phyloP scores from a whole-genome alignment of 2,329 filamentous ascomycete genomes.

The Sarocladium kiliense region DNA sequence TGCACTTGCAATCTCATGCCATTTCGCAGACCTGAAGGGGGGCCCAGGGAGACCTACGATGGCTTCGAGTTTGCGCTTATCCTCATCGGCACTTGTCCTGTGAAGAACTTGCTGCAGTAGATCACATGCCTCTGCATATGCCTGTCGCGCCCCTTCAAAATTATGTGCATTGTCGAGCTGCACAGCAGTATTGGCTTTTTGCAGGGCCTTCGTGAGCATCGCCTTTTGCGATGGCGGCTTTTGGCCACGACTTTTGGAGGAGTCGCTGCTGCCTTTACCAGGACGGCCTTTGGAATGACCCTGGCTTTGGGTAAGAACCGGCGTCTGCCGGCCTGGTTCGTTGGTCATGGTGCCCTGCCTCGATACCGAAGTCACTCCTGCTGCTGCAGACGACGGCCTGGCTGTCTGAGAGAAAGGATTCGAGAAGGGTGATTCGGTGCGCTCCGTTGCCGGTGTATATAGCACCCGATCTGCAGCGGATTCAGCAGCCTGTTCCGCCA shows the following conservation, averaged over 20 bases:
- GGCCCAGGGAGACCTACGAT: conserved; percentile 62
- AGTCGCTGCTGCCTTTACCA: conserved; percentile 27
- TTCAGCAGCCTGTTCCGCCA: neutral
- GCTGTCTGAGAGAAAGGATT: neutral
- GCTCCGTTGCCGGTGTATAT: neutral
- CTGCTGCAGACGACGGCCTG: conserved; percentile 3
- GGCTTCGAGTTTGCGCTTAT: conserved; percentile 83
- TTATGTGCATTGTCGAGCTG: conserved; percentile 95
- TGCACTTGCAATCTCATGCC: too few relatives aligned
- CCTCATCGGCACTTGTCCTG: conserved; percentile 78
- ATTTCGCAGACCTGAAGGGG: neutral
- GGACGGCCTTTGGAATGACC: conserved; percentile 27
- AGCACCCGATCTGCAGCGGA: neutral
- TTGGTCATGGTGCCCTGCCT: conserved; percentile 20
- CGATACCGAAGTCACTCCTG: neutral
- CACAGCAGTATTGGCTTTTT: conserved; percentile 94
- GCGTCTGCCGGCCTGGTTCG: conserved; percentile 22
- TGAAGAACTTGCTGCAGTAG: conserved; percentile 83
- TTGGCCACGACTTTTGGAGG: conserved; percentile 19
- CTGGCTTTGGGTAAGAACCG: conserved; percentile 11
- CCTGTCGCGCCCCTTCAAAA: conserved; percentile 83
- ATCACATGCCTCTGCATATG: conserved; percentile 86
- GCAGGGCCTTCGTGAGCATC: conserved; percentile 91
- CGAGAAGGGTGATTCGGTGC: neutral
- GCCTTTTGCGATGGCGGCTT: conserved; percentile 75